A percentile compares a stretch with the other conserved stretches of the same genome.
These are phyloP conservation scores for Paramyrothecium sp. DNA, from an alignment of 2,329 filamentous ascomycete species.

Conservation along the genomic window DNA sequence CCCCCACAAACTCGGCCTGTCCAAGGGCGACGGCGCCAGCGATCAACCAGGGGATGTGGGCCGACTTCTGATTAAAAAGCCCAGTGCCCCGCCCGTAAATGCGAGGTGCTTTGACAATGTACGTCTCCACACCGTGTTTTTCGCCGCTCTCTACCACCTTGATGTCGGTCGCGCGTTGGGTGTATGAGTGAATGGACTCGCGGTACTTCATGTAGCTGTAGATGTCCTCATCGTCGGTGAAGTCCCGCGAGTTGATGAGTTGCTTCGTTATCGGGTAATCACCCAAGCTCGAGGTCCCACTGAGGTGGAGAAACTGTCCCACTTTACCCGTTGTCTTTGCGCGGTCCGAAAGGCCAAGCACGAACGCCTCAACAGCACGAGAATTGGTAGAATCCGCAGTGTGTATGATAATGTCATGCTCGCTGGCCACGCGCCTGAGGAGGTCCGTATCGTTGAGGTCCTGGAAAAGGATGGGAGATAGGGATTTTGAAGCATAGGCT, in stretches of 20 bases:
- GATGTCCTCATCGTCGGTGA: conserved; percentile 43
- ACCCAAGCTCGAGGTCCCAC: conserved; percentile 41
- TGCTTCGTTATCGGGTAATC: conserved; percentile 35
- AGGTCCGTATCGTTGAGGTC: conserved; percentile 19
- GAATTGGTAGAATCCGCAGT: conserved; percentile 37
- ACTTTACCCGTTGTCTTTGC: conserved; percentile 28
- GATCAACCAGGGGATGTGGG: conserved; percentile 35
- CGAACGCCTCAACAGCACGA: conserved; percentile 34
- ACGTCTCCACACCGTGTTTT: conserved; percentile 37
- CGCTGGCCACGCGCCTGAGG: conserved; percentile 15
- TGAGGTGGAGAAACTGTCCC: conserved; percentile 39
- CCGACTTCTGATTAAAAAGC: conserved; percentile 34
- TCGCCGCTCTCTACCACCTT: conserved; percentile 37
- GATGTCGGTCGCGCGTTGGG: conserved; percentile 43
- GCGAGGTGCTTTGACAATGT: conserved; percentile 43
- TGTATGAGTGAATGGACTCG: conserved; percentile 33
- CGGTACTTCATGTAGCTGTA: conserved; percentile 36
- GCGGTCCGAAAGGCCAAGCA: conserved; percentile 39
- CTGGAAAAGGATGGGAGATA: conserved; percentile 19
- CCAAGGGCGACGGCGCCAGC: conserved; percentile 23
- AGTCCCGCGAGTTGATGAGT: conserved; percentile 24
- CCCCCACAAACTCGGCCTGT: conserved; percentile 24
- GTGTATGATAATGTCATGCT: conserved; percentile 39
- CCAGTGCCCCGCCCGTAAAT: conserved; percentile 46
- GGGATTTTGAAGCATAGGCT: conserved; percentile 13